Evolutionary conservation across 1,139 yeast species (phyloP), one percentile per base, ranked within the genome.

Genomic region (Entelexis sorbosivorans): DNA sequence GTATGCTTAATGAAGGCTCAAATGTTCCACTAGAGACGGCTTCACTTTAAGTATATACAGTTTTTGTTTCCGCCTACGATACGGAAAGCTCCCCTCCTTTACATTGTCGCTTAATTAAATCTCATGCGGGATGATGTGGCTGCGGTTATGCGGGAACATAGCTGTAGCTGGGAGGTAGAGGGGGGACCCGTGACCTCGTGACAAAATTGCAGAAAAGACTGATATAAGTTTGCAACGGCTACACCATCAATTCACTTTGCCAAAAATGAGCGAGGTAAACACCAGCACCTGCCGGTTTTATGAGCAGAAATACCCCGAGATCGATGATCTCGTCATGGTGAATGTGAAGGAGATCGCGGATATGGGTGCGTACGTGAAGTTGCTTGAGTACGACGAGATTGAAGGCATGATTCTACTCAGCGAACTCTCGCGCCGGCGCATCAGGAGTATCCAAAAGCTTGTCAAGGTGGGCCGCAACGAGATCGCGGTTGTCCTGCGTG

Each of bases 381-480:
- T 91, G 60, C 77, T 91, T 60, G 99, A 91, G 71, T 91, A 93
- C 68, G 97, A 91, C 72, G 93, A 89, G 68, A 89, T 91, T 64
- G 98, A 91, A 72, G 99, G 98, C 64, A 91, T 91, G 99, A 95
- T 91, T 56, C 76, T 91, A 61, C 78, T 91, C 64, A 85, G 96
- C 39, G 99, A 91, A 72, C 78, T 91, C 62, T 88, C 97, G 36
- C 86, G 98, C 78, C 86, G 98, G 77, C 94, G 99, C 74, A 91
- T 91, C 65, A 80, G 99, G 71, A 87, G 96, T 52, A 91, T 91
- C 66, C 99, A 91, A 71, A 93, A 91, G 68, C 79, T 88, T 69
- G 89, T 91, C 69, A 85, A 96, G 73, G 97, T 91, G 57, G 99
- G 99, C 60, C 87, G 94, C 69, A 91, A 93, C 66, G 99, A 91